phyloP scores from a whole-genome alignment of 2,329 filamentous ascomycete genomes.

The Xylaria sp. region DNA sequence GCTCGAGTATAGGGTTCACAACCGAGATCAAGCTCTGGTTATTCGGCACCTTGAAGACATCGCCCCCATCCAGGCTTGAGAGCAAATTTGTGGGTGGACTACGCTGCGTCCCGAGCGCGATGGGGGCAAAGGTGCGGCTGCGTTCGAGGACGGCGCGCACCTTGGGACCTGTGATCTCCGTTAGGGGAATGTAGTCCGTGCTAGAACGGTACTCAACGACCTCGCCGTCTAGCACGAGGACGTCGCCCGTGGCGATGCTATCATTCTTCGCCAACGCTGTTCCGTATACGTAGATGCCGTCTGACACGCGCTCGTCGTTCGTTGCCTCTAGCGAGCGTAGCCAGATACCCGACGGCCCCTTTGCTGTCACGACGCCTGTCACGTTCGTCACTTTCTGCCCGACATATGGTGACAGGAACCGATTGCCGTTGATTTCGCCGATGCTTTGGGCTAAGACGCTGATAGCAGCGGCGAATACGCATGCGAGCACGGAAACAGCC shows the following conservation, averaged over 20 bases:
- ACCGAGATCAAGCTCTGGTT: constrained; percentile 66
- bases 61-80: constrained; percentile 70
- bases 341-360: constrained; percentile 70
- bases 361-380: constrained; percentile 72
- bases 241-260: constrained; percentile 65
- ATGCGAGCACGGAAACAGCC: constrained; percentile 21
- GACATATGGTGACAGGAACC: constrained; percentile 69
- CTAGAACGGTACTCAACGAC: constrained; percentile 67
- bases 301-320: constrained; percentile 66
- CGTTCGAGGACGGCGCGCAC: constrained; percentile 64
- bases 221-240: constrained; percentile 68
- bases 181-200: constrained; percentile 69
- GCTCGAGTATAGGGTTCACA: constrained; percentile 69
- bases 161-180: constrained; percentile 67
- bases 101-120: constrained; percentile 68
- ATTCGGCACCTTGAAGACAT: constrained; percentile 73
- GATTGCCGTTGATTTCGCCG: constrained; percentile 72
- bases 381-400: constrained; percentile 67
- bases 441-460: constrained; percentile 54
- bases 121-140: constrained; percentile 63
- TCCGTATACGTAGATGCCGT: constrained; percentile 73
- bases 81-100: constrained; percentile 70
- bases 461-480: constrained; percentile 49
- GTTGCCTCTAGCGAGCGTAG: constrained; percentile 69
- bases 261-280: constrained; percentile 61